These are phyloP conservation scores for Camelina neglecta DNA, from an alignment of 345 rosid species.

Conservation along the genomic window DNA sequence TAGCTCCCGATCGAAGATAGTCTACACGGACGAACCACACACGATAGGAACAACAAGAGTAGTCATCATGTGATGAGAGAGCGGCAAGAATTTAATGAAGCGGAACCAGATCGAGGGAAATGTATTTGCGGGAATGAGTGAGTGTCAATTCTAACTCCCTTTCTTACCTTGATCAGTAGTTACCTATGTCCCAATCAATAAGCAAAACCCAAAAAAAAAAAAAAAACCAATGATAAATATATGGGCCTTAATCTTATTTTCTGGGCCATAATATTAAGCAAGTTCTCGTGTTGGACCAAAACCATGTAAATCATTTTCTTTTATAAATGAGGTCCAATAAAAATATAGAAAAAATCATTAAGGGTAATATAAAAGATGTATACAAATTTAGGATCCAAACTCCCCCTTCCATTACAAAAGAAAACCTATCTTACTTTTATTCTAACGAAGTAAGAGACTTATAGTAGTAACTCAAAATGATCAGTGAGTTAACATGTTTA, in stretches of 20 bases:
- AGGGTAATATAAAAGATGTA: neutral
- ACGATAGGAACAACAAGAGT: too few species aligned
- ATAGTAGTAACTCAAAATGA: neutral
- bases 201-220: neutral
- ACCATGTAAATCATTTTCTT: neutral
- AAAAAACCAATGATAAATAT: neutral
- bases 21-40: too few species aligned
- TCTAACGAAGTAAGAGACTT: neutral
- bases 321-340: neutral
- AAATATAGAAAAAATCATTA: neutral
- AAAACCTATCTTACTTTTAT: too few species aligned
- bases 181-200: neutral
- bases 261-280: neutral
- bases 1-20: too few species aligned
- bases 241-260: neutral
- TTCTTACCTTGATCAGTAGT: neutral
- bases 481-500: conserved; percentile 4
- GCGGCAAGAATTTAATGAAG: too few species aligned
- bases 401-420: neutral
- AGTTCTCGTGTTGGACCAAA: neutral
- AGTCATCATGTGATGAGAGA: too few species aligned
- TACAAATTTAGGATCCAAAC: neutral
- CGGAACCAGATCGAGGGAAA: too few species aligned
- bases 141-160: too few species aligned
- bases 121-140: too few species aligned